Evolutionary conservation across 305 asterid species (phyloP).

Genomic region (Salvia sclarea): DNA sequence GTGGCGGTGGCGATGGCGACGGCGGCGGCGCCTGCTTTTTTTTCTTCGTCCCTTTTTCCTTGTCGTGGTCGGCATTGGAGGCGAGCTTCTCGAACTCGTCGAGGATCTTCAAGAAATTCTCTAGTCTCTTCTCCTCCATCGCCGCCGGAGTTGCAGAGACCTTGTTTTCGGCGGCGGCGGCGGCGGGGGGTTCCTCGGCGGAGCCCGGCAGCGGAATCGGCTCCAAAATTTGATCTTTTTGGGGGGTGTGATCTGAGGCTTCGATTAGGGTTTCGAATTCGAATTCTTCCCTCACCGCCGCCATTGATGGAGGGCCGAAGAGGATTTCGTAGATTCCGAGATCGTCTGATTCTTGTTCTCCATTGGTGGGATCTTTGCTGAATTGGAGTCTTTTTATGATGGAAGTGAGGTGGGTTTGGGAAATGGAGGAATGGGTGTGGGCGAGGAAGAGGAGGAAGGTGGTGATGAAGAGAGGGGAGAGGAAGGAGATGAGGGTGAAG

Average conservation of each 20-base stretch:
- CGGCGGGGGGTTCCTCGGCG: conserved; percentile 4
- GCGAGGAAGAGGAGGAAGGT: conserved; percentile 53
- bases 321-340: conserved; percentile 55
- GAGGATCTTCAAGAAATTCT: conserved; percentile 46
- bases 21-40: conserved; percentile 28
- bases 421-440: too few species aligned
- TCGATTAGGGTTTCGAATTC: too few species aligned
- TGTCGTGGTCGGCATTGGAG: conserved; percentile 39
- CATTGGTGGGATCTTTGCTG: conserved; percentile 21
- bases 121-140: conserved; percentile 43
- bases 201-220: conserved; percentile 13
- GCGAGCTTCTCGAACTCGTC: conserved; percentile 45
- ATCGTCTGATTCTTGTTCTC: conserved; percentile 39
- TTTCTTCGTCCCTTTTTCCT: conserved; percentile 41
- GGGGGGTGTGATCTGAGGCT: conserved; percentile 22
- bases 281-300: neutral
- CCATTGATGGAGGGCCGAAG: conserved; percentile 40
- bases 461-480: conserved; percentile 73
- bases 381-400: conserved; percentile 28
- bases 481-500: conserved; percentile 48
- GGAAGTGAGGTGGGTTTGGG: conserved; percentile 10
- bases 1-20: conserved; percentile 13
- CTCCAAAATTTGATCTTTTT: conserved; percentile 18
- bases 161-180: conserved; percentile 13
- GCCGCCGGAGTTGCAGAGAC: neutral